Base-by-base conservation (phyloP, 352 stramenopile species). In the Phytophthora fragariae region DNA sequence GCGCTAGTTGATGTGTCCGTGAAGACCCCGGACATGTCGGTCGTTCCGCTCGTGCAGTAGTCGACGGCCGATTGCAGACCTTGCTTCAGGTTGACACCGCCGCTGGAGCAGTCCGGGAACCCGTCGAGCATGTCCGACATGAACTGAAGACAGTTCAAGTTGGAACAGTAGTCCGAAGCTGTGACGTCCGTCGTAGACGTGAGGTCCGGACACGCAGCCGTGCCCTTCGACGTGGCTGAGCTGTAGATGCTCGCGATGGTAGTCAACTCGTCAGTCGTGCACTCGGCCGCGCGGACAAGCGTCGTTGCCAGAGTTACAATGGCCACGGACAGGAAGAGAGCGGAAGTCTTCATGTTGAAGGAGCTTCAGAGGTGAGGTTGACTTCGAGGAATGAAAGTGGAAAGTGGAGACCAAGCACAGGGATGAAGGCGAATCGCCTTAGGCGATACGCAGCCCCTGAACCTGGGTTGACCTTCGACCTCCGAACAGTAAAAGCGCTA, bases 71-170 rank as follows among this genome's bases (percentile, higher is more conserved):
- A 21, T 57, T 68, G 52, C 17, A 82, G 17, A 1, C 47, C 57
- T 12, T 57, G 27, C 15, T 73, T 69, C 21, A 79, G 27, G 58
- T 72, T 77, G 29, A 82, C 35, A 17, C 72, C 75, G 41, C 57
- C 57, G 9, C 10, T 68, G 12, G 70, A 68, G 35, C 75, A 82
- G 47, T 80, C 62, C 11, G 75, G 75, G 9, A 82, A 57, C 17
- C 68, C 5, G 7, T 58, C 44, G 11, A 71, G 19, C 61, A 79
- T 58, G 5, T 57, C 24, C 10, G 44, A 44, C 52, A 80, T 64
- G 46, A 71, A 68, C 1, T 59, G 12, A 11, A 77, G n/a, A 19
- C 75, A 82, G 37, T 72, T 57, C 29, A 46, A 31, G n/a, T 35
- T 27, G 35, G 27, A 47, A 65, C 68, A 75, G 50, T 70, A 77